Base-by-base conservation (phyloP, 2,329 filamentous ascomycete species). In the Apiospora aurea region DNA sequence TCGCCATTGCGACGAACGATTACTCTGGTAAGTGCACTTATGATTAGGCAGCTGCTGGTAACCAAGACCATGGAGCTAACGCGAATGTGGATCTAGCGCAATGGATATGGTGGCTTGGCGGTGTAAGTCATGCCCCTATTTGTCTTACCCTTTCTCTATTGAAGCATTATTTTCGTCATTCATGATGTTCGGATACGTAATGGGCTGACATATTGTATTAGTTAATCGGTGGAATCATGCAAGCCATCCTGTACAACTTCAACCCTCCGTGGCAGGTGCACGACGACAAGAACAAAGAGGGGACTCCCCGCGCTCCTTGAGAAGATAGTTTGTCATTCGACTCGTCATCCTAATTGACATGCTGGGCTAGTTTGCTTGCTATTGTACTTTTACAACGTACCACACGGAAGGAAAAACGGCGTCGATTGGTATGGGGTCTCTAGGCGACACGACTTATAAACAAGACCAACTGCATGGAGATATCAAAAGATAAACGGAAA, bases 41-140 rank as follows among this genome's bases (percentile, higher is more conserved):
- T n/a, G n/a, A n/a, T n/a, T n/a, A n/a, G n/a, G n/a, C n/a, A n/a
- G n/a, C n/a, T n/a, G n/a, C n/a, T n/a, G n/a, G n/a, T n/a, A n/a
- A n/a, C n/a, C n/a, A n/a, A n/a, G n/a, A n/a, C n/a, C n/a, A n/a
- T n/a, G n/a, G n/a, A n/a, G n/a, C n/a, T n/a, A n/a, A n/a, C n/a
- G n/a, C n/a, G n/a, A n/a, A n/a, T n/a, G n/a, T n/a, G n/a, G n/a
- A n/a, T n/a, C n/a, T n/a, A n/a, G 79, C 78, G 69, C 81, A 83
- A 72, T 83, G 81, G 80, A 79, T 83, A 34, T 83, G 78, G 78
- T 83, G 81, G 81, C 74, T 80, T 67, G 81, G 79, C 0, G 80
- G 81, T 5, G 78, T 80, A 47, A 75, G 75, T 49, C 34, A 26
- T 21, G 11, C 21, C 29, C 44, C 44, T 18, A 6, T 46, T 6